A percentile compares a stretch with the other conserved stretches of the same genome.
Conservation (phyloP, 331 rosid species). For the Pyracantha coccinea region DNA sequence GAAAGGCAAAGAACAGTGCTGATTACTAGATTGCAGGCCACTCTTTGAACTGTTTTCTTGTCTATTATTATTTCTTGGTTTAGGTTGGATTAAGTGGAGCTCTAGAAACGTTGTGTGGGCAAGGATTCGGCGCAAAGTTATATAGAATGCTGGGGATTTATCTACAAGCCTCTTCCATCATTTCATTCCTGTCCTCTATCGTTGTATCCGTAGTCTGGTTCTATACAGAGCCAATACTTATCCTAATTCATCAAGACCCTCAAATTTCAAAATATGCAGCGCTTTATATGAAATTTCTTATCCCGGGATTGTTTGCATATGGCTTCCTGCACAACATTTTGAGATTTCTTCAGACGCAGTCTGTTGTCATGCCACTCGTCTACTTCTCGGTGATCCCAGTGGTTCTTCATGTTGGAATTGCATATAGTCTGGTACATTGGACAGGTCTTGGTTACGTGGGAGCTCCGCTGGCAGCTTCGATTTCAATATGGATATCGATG, state of each 20-base stretch:
- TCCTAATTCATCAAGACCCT: conserved; percentile 54
- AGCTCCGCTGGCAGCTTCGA: conserved; percentile 57
- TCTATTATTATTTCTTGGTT: not conserved
- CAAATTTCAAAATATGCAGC: conserved; percentile 48
- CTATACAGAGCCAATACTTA: conserved; percentile 50
- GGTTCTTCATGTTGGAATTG: conserved; percentile 34
- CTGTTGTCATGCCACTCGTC: conserved; percentile 45
- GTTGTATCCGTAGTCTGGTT: conserved; percentile 48
- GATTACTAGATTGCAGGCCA: not conserved
- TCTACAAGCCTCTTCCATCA: conserved; percentile 65
- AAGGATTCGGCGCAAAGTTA: conserved; percentile 61
- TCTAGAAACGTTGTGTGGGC: conserved; percentile 81
- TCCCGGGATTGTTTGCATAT: conserved; percentile 63
- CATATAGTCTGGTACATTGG: conserved; percentile 45
- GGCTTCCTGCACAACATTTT: conserved; percentile 53
- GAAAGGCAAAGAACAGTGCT: not conserved
- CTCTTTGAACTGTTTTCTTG: not conserved
- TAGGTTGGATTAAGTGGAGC: conserved; percentile 84
- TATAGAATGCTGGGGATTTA: conserved; percentile 59
- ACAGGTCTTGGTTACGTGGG: conserved; percentile 45
- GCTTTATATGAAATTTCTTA: conserved; percentile 42
- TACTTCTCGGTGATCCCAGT: conserved; percentile 43
- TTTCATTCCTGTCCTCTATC: conserved; percentile 38
- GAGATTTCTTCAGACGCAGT: conserved; percentile 80
- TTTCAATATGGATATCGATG: conserved; percentile 57